Evolutionary conservation across 306 rosid genomes (phyloP), one percentile per base, ranked within the genome.

Genomic region (Gleditsia sinensis): DNA sequence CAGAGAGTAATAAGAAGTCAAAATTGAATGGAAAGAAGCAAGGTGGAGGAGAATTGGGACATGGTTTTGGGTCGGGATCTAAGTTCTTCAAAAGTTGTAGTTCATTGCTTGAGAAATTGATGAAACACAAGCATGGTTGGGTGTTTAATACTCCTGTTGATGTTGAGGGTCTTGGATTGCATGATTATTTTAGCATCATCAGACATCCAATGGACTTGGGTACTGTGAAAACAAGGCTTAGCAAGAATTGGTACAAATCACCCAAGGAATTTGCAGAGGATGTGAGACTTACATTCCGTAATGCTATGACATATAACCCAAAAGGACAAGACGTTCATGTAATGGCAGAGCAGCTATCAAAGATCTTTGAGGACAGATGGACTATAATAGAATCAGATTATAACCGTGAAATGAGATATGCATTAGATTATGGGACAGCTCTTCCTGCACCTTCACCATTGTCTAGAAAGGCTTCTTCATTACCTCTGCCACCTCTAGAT

Each of bases 181-280:
- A 83, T 17, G 98, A 94, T 82, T 94, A 94, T 80, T 90, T 75
- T 69, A 86, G 48, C 71, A 94, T 94, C 49, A 91, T 94, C 54
- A 83, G 75, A 67, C 89, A 83, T 65, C 98, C 98, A 30, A 94
- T 94, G 98, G 98, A 94, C 85, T 70, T 94, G 57, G 97, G 98
- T 37, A 87, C 91, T 30, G 91, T 94, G 74, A 94, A 94, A 74
- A 21, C 88, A 1, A 88, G 93, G 88, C 81, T 94, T 86, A 85
- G 43, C 85, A 91, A 88, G 81, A 91, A 94, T 64, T 94, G 97
- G 97, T 94, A 94, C 81, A 94, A 91, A 82, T 88, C 94, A 21
- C 97, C 95, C 0, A 94, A 83, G 87, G 98, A 94, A 77, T 94
- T 91, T 80, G 97, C 97, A 9, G 98, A 91, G 92, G 98, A 94